phyloP scores from a whole-genome alignment of 306 rosid species.

The Dalbergia cultrata region DNA sequence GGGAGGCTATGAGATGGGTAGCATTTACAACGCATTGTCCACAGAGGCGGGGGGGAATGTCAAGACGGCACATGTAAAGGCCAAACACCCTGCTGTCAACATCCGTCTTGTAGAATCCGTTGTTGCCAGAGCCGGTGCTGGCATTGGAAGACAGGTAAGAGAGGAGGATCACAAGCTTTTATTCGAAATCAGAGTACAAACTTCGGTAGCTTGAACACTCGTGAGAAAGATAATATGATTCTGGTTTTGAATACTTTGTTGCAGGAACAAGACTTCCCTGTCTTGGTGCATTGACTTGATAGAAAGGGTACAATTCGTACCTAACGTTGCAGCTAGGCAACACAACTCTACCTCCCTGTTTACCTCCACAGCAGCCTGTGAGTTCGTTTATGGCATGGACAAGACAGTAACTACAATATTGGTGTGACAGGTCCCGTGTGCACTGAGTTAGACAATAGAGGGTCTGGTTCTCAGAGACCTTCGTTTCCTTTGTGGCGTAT shows the following conservation, averaged over 20 bases:
- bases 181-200: neutral
- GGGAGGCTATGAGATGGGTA: neutral
- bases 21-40: conserved; percentile 24
- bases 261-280: neutral
- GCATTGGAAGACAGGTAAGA: conserved; percentile 5
- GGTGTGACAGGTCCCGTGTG: neutral
- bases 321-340: neutral
- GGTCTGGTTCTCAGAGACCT: neutral
- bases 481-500: neutral
- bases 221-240: neutral
- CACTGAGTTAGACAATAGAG: neutral
- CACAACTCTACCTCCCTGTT: neutral
- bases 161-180: neutral
- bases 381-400: neutral
- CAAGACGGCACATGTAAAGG: conserved; percentile 30
- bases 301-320: conserved; percentile 28
- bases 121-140: neutral
- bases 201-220: neutral
- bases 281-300: neutral
- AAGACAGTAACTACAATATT: neutral
- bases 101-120: neutral
- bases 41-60: neutral
- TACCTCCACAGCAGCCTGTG: neutral
- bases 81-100: neutral
- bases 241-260: neutral